phyloP scores from a whole-genome alignment of 306 rosid species.

The Vigna hirtella region DNA sequence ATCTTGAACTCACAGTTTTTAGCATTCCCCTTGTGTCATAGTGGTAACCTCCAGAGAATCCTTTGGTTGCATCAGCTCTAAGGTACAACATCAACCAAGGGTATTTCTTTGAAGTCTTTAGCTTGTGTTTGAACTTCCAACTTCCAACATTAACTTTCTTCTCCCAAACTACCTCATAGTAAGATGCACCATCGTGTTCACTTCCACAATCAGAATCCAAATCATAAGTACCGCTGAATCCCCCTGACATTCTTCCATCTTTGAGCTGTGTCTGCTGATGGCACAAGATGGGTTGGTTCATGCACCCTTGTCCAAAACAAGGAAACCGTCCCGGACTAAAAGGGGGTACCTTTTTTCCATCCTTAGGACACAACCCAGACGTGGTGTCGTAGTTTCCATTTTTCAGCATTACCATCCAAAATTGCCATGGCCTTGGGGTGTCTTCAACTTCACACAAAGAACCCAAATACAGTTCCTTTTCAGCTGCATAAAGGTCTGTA shows the following conservation, averaged over 20 bases:
- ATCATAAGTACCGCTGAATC: slow-evolving; percentile 77
- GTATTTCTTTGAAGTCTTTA: slow-evolving; percentile 75
- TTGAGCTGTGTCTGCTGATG: slow-evolving; percentile 57
- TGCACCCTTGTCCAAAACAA: slow-evolving; percentile 80
- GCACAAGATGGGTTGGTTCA: slow-evolving; percentile 74
- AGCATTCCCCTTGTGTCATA: slow-evolving; percentile 89
- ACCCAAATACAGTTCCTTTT: slow-evolving; percentile 74
- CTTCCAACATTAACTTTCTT: slow-evolving; percentile 73
- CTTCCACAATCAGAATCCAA: slow-evolving; percentile 47
- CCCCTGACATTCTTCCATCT: slow-evolving; percentile 57
- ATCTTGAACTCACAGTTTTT: slow-evolving; percentile 62
- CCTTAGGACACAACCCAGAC: slow-evolving; percentile 67
- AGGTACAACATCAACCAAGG: slow-evolving; percentile 92
- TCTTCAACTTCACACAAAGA: slow-evolving; percentile 70
- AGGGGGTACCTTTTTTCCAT: slow-evolving; percentile 66
- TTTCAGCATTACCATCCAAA: slow-evolving; percentile 94
- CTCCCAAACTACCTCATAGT: slow-evolving; percentile 78
- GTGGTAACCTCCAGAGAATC: slow-evolving; percentile 91
- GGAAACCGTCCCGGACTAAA: slow-evolving; percentile 68
- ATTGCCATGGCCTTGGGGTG: slow-evolving; percentile 74
- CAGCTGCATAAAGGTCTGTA: slow-evolving; percentile 69
- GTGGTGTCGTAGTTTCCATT: slow-evolving; percentile 76
- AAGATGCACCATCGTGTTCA: slow-evolving; percentile 56
- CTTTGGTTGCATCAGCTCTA: slow-evolving; percentile 83
- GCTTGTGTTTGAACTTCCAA: slow-evolving; percentile 75